These are phyloP conservation scores for Inga oerstediana DNA, from an alignment of 306 rosid genomes.

Conservation along the genomic window DNA sequence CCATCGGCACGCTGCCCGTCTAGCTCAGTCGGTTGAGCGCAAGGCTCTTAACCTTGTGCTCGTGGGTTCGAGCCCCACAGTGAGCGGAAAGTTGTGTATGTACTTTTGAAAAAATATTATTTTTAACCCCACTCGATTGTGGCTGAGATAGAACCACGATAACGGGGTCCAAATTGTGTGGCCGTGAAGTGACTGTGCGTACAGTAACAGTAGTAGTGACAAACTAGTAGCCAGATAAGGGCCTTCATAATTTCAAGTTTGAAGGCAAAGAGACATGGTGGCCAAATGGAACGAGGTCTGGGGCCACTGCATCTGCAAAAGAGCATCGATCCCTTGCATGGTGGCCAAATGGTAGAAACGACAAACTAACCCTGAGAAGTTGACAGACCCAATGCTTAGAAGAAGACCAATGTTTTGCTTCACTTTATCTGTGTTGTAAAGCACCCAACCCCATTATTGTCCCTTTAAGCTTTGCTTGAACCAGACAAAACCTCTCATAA, in stretches of 20 bases:
- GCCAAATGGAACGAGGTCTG: background rate
- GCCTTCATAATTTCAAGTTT: background rate
- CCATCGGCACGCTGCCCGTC: background rate
- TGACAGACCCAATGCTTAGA: background rate
- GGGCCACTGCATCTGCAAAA: background rate
- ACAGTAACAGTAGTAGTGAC: background rate
- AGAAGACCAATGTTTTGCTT: background rate
- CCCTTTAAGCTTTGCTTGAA: background rate
- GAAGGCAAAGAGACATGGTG: background rate
- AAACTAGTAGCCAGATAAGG: background rate
- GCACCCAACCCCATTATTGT: background rate
- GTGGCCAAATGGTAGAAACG: background rate
- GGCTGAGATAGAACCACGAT: conserved; percentile 13
- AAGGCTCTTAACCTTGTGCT: conserved; percentile 15
- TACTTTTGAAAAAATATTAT: background rate
- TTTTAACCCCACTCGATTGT: background rate
- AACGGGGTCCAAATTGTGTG: background rate
- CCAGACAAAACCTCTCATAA: background rate
- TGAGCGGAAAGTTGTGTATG: background rate
- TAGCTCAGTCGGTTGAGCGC: conserved; percentile 24
- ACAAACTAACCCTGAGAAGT: background rate
- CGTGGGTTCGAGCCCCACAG: conserved; percentile 14
- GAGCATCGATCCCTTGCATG: conserved; percentile 13
- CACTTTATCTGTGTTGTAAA: background rate
- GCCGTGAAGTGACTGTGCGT: background rate